These are phyloP conservation scores for Boletus subparvulus DNA, from an alignment of 768 basidiomycete genomes.

Conservation along the genomic window DNA sequence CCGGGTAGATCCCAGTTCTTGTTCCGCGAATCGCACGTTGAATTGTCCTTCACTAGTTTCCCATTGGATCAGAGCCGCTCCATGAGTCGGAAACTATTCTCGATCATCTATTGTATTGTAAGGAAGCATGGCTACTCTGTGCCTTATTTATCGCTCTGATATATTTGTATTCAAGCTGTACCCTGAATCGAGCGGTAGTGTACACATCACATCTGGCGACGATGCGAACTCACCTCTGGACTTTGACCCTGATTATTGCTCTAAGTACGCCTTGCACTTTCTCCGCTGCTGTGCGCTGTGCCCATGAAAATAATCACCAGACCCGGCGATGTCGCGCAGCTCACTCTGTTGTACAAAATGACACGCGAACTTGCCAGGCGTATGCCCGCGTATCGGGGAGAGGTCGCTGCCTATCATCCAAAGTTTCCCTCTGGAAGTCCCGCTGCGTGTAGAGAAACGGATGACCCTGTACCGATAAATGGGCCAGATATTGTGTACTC, in stretches of 20 bases:
- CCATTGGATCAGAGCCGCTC: slow-evolving; percentile 16
- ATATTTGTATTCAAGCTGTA: slow-evolving; percentile 31
- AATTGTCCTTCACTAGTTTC: slow-evolving; percentile 20
- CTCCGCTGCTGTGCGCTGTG: not conserved
- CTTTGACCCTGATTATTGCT: slow-evolving; percentile 47
- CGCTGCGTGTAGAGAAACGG: slow-evolving; percentile 25
- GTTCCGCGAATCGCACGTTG: not conserved
- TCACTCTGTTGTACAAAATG: slow-evolving; percentile 50
- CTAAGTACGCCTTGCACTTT: slow-evolving; percentile 33
- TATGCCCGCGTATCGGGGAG: slow-evolving; percentile 38
- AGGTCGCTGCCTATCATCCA: slow-evolving; percentile 23
- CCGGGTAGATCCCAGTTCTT: slow-evolving; percentile 35
- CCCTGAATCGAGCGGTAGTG: slow-evolving; percentile 45
- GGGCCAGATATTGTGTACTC: slow-evolving; percentile 37
- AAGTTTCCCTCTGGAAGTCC: slow-evolving; percentile 29
- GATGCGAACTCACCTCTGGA: slow-evolving; percentile 42
- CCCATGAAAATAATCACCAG: not conserved
- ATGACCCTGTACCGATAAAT: slow-evolving; percentile 21
- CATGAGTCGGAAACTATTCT: slow-evolving; percentile 28
- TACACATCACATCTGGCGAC: slow-evolving; percentile 46
- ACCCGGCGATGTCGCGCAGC: slow-evolving; percentile 5
- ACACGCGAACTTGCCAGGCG: slow-evolving; percentile 54
- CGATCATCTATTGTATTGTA: slow-evolving; percentile 4
- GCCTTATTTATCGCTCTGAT: not conserved
- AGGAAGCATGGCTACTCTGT: not conserved